Conservation (phyloP, 768 basidiomycete species). For the Lentinula edodes region DNA sequence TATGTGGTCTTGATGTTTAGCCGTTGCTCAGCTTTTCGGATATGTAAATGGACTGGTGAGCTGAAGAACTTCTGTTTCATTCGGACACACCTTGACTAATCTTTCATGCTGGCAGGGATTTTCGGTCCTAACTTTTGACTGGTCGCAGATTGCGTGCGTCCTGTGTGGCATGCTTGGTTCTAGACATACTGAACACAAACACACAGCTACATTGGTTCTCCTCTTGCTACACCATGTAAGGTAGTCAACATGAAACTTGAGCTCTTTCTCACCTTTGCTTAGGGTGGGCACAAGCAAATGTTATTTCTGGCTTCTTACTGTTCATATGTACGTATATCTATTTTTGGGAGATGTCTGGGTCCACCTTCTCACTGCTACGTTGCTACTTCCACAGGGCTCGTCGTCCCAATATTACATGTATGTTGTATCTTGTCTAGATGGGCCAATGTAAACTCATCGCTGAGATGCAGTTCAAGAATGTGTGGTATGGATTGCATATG, state of each 20-base stretch:
- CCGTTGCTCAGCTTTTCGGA: slow-evolving; percentile 9
- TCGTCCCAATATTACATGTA: slow-evolving; percentile 44
- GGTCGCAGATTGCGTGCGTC: slow-evolving; percentile 42
- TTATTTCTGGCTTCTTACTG: slow-evolving; percentile 54
- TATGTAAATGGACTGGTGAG: slow-evolving; percentile 5
- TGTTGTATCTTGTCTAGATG: slow-evolving; percentile 11
- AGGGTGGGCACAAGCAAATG: slow-evolving; percentile 78
- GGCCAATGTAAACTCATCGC: slow-evolving; percentile 10
- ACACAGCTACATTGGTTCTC: slow-evolving; percentile 32
- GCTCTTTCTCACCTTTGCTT: neutral
- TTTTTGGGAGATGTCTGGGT: slow-evolving; percentile 10
- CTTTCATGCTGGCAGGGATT: neutral
- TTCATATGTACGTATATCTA: slow-evolving; percentile 49
- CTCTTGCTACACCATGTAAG: slow-evolving; percentile 50
- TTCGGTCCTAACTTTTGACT: slow-evolving; percentile 48
- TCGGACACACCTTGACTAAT: neutral
- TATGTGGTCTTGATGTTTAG: neutral
- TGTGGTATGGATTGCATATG: slow-evolving; percentile 54
- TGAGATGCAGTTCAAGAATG: slow-evolving; percentile 37
- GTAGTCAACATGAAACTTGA: neutral
- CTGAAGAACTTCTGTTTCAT: neutral
- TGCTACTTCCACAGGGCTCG: slow-evolving; percentile 29
- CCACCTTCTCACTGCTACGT: neutral
- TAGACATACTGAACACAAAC: neutral
- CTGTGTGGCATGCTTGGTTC: slow-evolving; percentile 9